These are phyloP conservation scores for Byssochlamys sp. DNA, from an alignment of 2,329 filamentous ascomycete species.

Conservation along the genomic window DNA sequence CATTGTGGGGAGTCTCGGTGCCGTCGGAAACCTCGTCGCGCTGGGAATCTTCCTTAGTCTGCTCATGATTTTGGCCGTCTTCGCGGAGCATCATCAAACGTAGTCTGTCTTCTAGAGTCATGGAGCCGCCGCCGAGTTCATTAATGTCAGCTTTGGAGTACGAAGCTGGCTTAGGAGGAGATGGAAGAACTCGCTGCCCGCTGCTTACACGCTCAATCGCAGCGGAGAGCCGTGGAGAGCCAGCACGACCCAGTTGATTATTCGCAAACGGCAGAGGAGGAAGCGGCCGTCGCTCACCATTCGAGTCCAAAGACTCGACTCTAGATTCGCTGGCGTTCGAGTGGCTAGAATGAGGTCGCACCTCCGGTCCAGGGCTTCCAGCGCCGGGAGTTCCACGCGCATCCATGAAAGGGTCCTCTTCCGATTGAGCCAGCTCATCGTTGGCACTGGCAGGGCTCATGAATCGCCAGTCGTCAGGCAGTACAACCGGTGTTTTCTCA, in stretches of 20 bases:
- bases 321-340: slow-evolving; percentile 41
- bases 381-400: slow-evolving; percentile 54
- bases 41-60: neutral
- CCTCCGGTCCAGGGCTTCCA: slow-evolving; percentile 56
- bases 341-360: slow-evolving; percentile 39
- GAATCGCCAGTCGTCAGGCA: slow-evolving; percentile 88
- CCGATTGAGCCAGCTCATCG: slow-evolving; percentile 42
- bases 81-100: slow-evolving; percentile 68
- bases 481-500: slow-evolving; percentile 94
- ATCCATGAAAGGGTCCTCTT: slow-evolving; percentile 59
- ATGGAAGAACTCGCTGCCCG: slow-evolving; percentile 59
- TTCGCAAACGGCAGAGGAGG: slow-evolving; percentile 64
- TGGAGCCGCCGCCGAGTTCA: slow-evolving; percentile 62
- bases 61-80: slow-evolving; percentile 4
- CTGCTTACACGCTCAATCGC: slow-evolving; percentile 63
- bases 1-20: neutral
- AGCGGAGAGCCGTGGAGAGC: slow-evolving; percentile 57
- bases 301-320: slow-evolving; percentile 65
- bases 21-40: neutral
- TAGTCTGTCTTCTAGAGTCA: slow-evolving; percentile 77
- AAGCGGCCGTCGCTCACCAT: slow-evolving; percentile 71
- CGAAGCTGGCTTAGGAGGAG: slow-evolving; percentile 58
- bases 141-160: slow-evolving; percentile 68
- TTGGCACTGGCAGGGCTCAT: slow-evolving; percentile 59
- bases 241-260: slow-evolving; percentile 36